phyloP scores from a whole-genome alignment of 441 rosid species.

The Eruca vesicaria region DNA sequence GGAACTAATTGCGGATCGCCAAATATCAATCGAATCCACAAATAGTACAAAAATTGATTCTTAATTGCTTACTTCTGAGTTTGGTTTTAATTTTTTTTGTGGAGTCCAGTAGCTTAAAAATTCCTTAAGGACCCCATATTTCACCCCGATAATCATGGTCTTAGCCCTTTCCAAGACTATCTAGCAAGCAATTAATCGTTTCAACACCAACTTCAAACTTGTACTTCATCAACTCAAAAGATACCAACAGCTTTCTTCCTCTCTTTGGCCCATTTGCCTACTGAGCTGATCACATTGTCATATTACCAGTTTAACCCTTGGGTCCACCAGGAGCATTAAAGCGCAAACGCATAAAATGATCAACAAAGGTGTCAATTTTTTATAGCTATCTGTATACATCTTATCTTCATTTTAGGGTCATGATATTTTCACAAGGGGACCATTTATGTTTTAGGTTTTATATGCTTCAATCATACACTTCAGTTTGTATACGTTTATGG shows the following conservation, averaged over 20 bases:
- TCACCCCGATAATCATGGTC: too few relatives aligned
- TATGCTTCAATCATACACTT: slow-evolving; percentile 20
- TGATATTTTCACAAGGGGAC: slow-evolving; percentile 6
- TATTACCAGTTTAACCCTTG: background rate
- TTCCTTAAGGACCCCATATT: too few relatives aligned
- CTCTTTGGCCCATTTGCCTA: background rate
- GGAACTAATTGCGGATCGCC: too few relatives aligned
- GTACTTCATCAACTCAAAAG: slow-evolving; percentile 54
- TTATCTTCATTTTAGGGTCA: slow-evolving; percentile 33
- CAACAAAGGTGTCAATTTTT: background rate
- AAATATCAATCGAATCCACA: too few relatives aligned
- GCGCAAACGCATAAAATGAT: background rate
- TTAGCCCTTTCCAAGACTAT: slow-evolving; percentile 39
- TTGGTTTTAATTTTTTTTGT: too few relatives aligned
- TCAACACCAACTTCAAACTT: slow-evolving; percentile 60
- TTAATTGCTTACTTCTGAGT: too few relatives aligned
- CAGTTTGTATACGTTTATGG: background rate
- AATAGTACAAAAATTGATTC: too few relatives aligned
- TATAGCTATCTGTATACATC: background rate
- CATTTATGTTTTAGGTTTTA: slow-evolving; percentile 8
- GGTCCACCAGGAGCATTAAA: slow-evolving; percentile 10
- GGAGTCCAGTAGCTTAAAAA: too few relatives aligned
- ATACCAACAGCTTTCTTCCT: too few relatives aligned
- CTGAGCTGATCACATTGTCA: background rate
- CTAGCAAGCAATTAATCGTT: slow-evolving; percentile 70